Evolutionary conservation across 345 rosid species (phyloP).

Genomic region (Alliaria petiolata): DNA sequence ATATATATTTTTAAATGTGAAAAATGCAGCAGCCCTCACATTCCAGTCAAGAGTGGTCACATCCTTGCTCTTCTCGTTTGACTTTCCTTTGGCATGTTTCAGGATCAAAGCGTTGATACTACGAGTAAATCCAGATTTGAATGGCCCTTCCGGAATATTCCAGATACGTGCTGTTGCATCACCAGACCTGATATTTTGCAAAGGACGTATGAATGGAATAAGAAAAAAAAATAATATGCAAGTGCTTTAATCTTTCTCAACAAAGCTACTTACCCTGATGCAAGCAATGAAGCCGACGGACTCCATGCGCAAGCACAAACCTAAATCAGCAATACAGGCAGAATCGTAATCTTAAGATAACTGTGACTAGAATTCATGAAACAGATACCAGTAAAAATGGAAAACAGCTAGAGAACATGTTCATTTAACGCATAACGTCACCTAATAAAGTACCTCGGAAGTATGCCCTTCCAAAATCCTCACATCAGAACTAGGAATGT

Average conservation of each 20-base stretch:
- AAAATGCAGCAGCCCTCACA: conserved; percentile 50
- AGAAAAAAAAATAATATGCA: background rate
- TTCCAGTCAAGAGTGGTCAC: conserved; percentile 99
- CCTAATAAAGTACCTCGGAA: conserved; percentile 68
- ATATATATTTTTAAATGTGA: background rate
- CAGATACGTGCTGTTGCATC: conserved; percentile 99
- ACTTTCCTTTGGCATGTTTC: conserved; percentile 93
- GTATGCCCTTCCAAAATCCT: conserved; percentile 95
- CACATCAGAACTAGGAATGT: conserved; percentile 85
- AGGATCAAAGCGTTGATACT: conserved; percentile 55
- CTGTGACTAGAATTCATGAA: background rate
- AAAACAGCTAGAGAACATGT: background rate
- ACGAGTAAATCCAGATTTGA: conserved; percentile 42
- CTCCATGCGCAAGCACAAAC: conserved; percentile 99
- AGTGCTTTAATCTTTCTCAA: conserved; percentile 1
- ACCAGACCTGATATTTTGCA: conserved; percentile 63
- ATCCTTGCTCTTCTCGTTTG: conserved; percentile 97
- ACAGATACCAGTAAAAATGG: background rate
- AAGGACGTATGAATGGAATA: background rate
- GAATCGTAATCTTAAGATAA: background rate
- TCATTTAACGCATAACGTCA: background rate
- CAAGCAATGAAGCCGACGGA: conserved; percentile 98
- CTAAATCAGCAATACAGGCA: conserved; percentile 36
- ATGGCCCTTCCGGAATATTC: conserved; percentile 65
- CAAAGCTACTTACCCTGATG: conserved; percentile 77